Evolutionary conservation across 2,329 filamentous ascomycete genomes (phyloP).

Genomic region (Microcyclosporella mali): DNA sequence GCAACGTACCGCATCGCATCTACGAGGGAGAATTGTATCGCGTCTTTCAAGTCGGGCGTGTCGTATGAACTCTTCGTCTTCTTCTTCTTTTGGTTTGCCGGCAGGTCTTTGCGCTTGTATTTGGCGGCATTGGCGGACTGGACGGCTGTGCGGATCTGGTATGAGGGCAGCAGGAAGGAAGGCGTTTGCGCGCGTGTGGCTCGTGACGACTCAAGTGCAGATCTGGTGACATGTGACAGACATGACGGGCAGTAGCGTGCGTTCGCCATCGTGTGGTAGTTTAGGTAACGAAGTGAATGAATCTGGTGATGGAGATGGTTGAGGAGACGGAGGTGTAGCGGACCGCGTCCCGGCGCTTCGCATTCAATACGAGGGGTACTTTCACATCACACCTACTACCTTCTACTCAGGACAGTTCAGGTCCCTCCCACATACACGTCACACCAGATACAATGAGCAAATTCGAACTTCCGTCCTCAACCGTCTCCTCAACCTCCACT

Average conservation of each 20-base stretch:
- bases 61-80: constrained; percentile 63
- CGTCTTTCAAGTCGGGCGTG: constrained; percentile 55
- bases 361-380: no score
- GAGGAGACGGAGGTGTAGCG: no score
- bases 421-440: no score
- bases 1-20: constrained; percentile 76
- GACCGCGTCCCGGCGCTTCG: no score
- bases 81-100: constrained; percentile 52
- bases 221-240: constrained; percentile 16
- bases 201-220: constrained; percentile 11
- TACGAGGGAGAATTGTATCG: constrained; percentile 71
- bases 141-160: constrained; percentile 35
- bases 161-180: constrained; percentile 21
- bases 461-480: constrained; percentile 39
- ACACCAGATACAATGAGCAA: constrained; percentile 37
- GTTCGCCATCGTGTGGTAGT: constrained; percentile 16
- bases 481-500: constrained; percentile 32
- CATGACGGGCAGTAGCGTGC: constrained; percentile 26
- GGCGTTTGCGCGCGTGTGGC: constrained; percentile 11
- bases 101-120: constrained; percentile 41
- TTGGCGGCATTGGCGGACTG: constrained; percentile 36
- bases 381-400: no score
- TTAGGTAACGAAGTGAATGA: not conserved
- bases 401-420: no score
- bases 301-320: not conserved